These are phyloP conservation scores for Oenanthe javanica DNA, from an alignment of 140 eudicot genomes.

Conservation along the genomic window DNA sequence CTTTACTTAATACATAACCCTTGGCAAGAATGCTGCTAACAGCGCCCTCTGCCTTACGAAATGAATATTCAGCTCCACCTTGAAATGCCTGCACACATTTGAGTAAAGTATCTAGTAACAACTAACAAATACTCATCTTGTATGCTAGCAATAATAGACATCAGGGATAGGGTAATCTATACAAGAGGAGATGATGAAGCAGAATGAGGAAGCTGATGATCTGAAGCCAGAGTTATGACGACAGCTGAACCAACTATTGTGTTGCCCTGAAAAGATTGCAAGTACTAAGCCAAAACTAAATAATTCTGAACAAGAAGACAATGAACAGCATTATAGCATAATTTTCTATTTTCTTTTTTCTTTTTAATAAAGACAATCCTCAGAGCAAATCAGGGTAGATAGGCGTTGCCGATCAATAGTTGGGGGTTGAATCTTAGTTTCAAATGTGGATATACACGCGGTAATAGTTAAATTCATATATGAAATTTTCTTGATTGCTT, in stretches of 20 bases:
- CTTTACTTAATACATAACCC: slow-evolving; percentile 70
- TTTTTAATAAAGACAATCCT: too few species aligned
- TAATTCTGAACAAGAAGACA: background rate
- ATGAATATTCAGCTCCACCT: slow-evolving; percentile 46
- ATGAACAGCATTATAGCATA: background rate
- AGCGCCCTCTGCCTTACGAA: slow-evolving; percentile 73
- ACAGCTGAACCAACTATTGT: slow-evolving; percentile 68
- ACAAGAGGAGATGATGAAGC: slow-evolving; percentile 42
- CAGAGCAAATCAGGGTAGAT: too few species aligned
- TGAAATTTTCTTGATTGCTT: background rate
- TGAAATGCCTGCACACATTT: slow-evolving; percentile 6
- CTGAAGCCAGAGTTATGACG: slow-evolving; percentile 54
- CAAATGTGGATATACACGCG: background rate
- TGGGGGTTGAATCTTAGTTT: background rate
- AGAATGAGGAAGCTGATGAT: slow-evolving; percentile 63
- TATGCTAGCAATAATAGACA: background rate
- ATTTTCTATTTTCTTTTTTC: background rate
- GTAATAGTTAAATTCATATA: background rate
- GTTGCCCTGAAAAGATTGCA: slow-evolving; percentile 49
- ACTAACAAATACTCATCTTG: background rate
- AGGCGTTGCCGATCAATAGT: background rate
- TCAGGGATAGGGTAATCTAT: background rate
- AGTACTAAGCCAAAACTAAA: background rate
- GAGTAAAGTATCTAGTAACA: background rate
- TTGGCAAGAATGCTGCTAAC: slow-evolving; percentile 75